These are phyloP conservation scores for Trypanosoma platydactyli DNA, from an alignment of 208 protist genomes.

Conservation along the genomic window DNA sequence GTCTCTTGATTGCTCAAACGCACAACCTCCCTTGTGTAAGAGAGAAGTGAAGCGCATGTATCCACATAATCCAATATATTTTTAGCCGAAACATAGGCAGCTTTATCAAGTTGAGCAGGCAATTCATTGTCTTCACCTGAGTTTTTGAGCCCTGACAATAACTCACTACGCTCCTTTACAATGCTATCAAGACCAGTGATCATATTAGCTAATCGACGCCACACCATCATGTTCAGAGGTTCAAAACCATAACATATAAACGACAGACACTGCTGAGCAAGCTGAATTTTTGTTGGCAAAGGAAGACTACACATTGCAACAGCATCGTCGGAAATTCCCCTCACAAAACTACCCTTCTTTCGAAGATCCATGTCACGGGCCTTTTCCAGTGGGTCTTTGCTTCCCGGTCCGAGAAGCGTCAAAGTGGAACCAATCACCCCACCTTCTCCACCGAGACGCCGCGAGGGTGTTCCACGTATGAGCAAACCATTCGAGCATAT, in stretches of 20 bases:
- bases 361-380: constrained; percentile 74
- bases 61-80: constrained; percentile 65
- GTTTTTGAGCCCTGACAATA: constrained; percentile 51
- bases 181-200: constrained; percentile 49
- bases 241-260: constrained; percentile 87
- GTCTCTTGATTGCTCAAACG: constrained; percentile 50
- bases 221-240: constrained; percentile 70
- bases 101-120: constrained; percentile 50
- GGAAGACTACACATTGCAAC: constrained; percentile 59
- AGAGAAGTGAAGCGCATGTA: constrained; percentile 62
- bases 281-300: constrained; percentile 76
- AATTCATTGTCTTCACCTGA: constrained; percentile 71
- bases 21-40: constrained; percentile 66
- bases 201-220: constrained; percentile 35
- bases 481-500: constrained; percentile 83
- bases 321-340: constrained; percentile 68
- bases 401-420: constrained; percentile 51
- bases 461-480: constrained; percentile 36
- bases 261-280: constrained; percentile 73
- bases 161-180: constrained; percentile 65
- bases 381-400: constrained; percentile 75
- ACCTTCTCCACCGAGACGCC: constrained; percentile 24
- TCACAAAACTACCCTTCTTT: constrained; percentile 79
- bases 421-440: constrained; percentile 71
- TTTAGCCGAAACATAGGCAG: constrained; percentile 47